A percentile compares a stretch with the other conserved stretches of the same genome.
Evolutionary conservation across 768 basidiomycete genomes (phyloP).

Genomic region (Leccinum subgranulosum): DNA sequence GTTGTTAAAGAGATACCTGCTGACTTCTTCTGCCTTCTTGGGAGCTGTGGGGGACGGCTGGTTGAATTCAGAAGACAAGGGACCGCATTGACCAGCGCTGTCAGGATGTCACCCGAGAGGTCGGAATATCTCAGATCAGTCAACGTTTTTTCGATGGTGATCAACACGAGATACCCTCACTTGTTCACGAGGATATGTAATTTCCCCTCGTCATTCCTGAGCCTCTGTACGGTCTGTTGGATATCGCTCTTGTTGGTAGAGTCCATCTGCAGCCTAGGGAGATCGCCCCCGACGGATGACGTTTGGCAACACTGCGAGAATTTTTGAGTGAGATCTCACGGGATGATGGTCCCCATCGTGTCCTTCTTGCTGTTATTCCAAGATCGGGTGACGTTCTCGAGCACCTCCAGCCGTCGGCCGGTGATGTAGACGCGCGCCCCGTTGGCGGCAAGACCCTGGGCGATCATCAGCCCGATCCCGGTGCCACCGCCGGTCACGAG

Average conservation of each 20-base stretch:
- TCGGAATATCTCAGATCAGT: background rate
- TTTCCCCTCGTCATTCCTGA: conserved; percentile 49
- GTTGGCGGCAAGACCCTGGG: conserved; percentile 68
- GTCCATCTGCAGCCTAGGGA: conserved; percentile 61
- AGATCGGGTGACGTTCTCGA: conserved; percentile 52
- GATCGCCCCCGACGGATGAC: background rate
- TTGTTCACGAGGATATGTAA: conserved; percentile 83
- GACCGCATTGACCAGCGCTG: conserved; percentile 77
- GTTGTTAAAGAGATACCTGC: conserved; percentile 66
- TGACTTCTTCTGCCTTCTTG: conserved; percentile 61
- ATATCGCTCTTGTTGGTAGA: conserved; percentile 71
- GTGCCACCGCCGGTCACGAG: conserved; percentile 50
- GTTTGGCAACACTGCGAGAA: background rate
- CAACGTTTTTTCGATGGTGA: background rate
- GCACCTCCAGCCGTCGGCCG: conserved; percentile 61
- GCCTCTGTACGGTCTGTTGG: conserved; percentile 42
- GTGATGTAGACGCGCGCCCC: conserved; percentile 83
- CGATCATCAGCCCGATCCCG: conserved; percentile 62
- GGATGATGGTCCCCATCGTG: conserved; percentile 48
- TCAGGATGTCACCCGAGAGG: background rate
- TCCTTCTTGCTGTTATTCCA: conserved; percentile 40
- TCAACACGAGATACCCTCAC: conserved; percentile 42
- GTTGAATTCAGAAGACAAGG: conserved; percentile 54
- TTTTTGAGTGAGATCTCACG: conserved; percentile 42
- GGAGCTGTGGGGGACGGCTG: conserved; percentile 54